Base-by-base conservation (phyloP, 2,329 filamentous ascomycete species). In the Penicillium brasilianum region DNA sequence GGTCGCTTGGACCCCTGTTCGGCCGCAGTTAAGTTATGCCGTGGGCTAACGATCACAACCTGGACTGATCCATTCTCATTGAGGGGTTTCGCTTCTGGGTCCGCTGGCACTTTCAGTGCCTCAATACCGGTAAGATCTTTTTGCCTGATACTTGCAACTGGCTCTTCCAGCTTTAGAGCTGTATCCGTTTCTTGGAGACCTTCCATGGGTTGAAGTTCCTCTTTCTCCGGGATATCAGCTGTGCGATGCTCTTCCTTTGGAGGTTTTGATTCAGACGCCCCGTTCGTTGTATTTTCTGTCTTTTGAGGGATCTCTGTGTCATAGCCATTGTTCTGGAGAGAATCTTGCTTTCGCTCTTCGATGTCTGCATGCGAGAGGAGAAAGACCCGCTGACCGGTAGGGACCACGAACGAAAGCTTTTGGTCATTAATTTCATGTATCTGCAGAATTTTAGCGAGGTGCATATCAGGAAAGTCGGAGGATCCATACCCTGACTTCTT, bases 401-500 rank as follows among this genome's bases (percentile, higher is more conserved):
- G 78, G 28, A 80, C 68, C 4, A 71, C 68, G 60, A 81, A 78
- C 7, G 72, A 76, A 37, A 81, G 61, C 14, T 62, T 64, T 9
- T 62, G 55, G 18, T 70, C 71, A 34, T 76, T 66, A n/a, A 76
- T 73, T 11, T 69, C 71, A 44, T 75, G 63, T 30, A 81, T 70
- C 78, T 70, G 25, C 72, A 51, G 32, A 7, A 16, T 5, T n/a
- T 57, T 39, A 61, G 50, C 20, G 46, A 41, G 60, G 3, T 34
- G 7, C n/a, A 39, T 3, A 5, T 28, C 22, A 30, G 20, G 18
- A 36, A 16, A 8, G 22, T 3, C 13, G 10, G 48, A 25, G 32
- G n/a, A 54, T 30, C 28, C 74, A 59, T 71, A 80, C 78, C 67
- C 72, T 76, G 20, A 70, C 73, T 61, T 81, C 79, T 62, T 81